Conservation (phyloP, 2,329 filamentous ascomycete species). For the Alternaria brassicae region DNA sequence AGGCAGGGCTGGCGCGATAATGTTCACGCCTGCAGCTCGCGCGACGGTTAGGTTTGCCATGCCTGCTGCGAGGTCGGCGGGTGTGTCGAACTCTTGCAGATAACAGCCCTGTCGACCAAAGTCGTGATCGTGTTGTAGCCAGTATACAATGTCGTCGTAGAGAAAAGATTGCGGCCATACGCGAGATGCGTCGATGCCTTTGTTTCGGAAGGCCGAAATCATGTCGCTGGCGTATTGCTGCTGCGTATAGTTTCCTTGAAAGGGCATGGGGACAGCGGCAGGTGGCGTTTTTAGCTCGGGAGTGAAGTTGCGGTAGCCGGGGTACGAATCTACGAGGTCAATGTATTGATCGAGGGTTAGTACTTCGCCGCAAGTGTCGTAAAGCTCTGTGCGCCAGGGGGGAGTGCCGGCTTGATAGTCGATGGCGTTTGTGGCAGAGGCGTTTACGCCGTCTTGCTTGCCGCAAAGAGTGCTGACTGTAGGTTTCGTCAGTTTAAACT, state of each 20-base stretch:
- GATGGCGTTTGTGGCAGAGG: conserved; percentile 61
- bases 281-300: conserved; percentile 69
- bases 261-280: conserved; percentile 66
- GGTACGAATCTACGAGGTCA: conserved; percentile 58
- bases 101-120: conserved; percentile 68
- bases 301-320: conserved; percentile 66
- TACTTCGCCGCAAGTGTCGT: conserved; percentile 66
- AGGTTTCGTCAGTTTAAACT: background rate
- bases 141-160: conserved; percentile 68
- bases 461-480: conserved; percentile 22
- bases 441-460: conserved; percentile 62
- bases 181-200: conserved; percentile 45
- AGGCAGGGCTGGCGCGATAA: conserved; percentile 66
- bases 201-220: conserved; percentile 49
- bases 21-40: conserved; percentile 63
- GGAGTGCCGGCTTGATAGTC: conserved; percentile 65
- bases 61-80: conserved; percentile 57
- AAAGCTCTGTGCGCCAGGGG: conserved; percentile 68
- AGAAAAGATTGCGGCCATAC: conserved; percentile 67
- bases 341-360: conserved; percentile 68
- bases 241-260: conserved; percentile 66
- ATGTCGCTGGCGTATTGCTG: conserved; percentile 68
- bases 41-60: conserved; percentile 63
- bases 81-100: conserved; percentile 64
- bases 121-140: conserved; percentile 66